Evolutionary conservation across 805 yeast genomes (phyloP).

Genomic region (Candida pini): DNA sequence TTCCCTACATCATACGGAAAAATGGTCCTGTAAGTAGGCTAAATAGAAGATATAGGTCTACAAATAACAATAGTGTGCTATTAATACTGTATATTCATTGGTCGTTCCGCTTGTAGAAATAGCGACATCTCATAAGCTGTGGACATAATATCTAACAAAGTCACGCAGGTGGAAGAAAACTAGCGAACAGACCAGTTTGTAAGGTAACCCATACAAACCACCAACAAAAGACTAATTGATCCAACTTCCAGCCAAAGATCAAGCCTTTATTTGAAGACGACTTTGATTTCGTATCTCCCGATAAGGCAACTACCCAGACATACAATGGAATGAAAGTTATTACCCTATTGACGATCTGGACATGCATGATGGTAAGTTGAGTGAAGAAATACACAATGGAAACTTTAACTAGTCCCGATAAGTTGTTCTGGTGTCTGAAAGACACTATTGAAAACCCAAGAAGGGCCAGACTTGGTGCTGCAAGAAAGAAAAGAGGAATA

Average conservation of each 20-base stretch:
- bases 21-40: too few relatives aligned
- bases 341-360: conserved; percentile 79
- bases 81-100: too few relatives aligned
- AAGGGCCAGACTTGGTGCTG: conserved; percentile 57
- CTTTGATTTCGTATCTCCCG: conserved; percentile 2
- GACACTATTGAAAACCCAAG: conserved; percentile 35
- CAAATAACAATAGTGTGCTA: too few relatives aligned
- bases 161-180: conserved; percentile 93
- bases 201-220: conserved; percentile 56
- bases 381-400: conserved; percentile 42
- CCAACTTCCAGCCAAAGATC: conserved; percentile 2
- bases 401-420: conserved; percentile 37
- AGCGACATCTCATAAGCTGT: too few relatives aligned
- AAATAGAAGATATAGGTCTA: too few relatives aligned
- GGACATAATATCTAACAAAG: too few relatives aligned
- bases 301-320: conserved; percentile 61
- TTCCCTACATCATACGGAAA: conserved; percentile 76
- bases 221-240: conserved; percentile 28
- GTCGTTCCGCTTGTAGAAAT: too few relatives aligned
- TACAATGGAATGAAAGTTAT: conserved; percentile 72
- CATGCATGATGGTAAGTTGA: conserved; percentile 64
- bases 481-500: conserved; percentile 76
- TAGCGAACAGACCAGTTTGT: conserved; percentile 70
- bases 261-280: conserved; percentile 16
- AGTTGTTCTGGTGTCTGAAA: conserved; percentile 25